Conservation (phyloP, 306 rosid species). For the Sicyos edulis region DNA sequence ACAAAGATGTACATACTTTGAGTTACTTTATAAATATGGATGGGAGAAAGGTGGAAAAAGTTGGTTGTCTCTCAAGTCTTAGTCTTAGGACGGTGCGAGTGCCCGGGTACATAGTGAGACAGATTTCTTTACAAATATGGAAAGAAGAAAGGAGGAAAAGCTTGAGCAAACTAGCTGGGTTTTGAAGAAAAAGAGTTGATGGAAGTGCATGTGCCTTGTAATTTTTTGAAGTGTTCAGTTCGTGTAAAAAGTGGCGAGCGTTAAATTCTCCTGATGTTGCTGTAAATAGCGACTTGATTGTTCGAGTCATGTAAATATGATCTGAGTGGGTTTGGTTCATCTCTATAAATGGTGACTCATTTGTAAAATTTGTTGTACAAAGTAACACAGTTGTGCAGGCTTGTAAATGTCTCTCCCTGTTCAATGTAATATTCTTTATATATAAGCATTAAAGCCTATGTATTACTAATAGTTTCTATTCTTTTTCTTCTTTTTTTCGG, state of each 20-base stretch:
- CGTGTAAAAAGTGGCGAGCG: slow-evolving; percentile 7
- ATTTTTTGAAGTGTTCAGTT: slow-evolving; percentile 10
- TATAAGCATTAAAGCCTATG: not conserved
- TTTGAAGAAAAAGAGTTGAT: not conserved
- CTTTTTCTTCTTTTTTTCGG: too few species aligned
- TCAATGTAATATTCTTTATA: slow-evolving; percentile 10
- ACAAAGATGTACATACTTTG: slow-evolving; percentile 8
- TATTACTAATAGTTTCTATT: too few species aligned
- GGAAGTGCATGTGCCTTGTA: too few species aligned
- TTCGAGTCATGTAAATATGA: not conserved
- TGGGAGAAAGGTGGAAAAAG: not conserved
- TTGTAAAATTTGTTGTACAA: slow-evolving; percentile 11
- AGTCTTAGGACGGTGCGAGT: too few species aligned
- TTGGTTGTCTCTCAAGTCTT: not conserved
- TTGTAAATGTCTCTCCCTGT: not conserved
- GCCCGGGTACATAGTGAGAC: too few species aligned
- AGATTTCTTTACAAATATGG: not conserved
- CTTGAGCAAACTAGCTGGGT: not conserved
- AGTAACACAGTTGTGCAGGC: slow-evolving; percentile 7
- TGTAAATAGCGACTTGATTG: slow-evolving; percentile 14
- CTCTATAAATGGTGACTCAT: slow-evolving; percentile 6
- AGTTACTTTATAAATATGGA: not conserved
- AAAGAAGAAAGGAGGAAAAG: not conserved
- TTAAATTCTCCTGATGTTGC: slow-evolving; percentile 3
- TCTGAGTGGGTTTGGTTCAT: not conserved